Evolutionary conservation across 495 filamentous ascomycete genomes (phyloP).

Genomic region (Aspergillus mulundensis): DNA sequence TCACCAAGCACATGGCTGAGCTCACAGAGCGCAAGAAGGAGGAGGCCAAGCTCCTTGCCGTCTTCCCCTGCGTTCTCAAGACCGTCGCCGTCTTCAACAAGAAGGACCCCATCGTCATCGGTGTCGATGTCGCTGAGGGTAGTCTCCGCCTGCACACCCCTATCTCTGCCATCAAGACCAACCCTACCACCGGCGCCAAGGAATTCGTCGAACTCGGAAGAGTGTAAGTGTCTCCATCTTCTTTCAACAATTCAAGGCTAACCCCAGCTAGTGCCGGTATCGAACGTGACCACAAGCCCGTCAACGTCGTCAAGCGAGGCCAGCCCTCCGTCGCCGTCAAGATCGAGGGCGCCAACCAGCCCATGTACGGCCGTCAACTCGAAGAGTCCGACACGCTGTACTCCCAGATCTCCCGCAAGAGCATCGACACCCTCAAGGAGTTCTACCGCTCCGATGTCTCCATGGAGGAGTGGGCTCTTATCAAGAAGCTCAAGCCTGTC

Average conservation of each 20-base stretch:
- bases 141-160: slow-evolving; percentile 81
- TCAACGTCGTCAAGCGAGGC: slow-evolving; percentile 87
- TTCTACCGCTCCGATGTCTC: slow-evolving; percentile 87
- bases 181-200: slow-evolving; percentile 71
- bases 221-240: slow-evolving; percentile 68
- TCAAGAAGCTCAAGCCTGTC: slow-evolving; percentile 89
- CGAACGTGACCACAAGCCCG: slow-evolving; percentile 95
- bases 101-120: slow-evolving; percentile 91
- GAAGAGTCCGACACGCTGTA: slow-evolving; percentile 91
- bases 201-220: slow-evolving; percentile 81
- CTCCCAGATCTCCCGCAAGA: slow-evolving; percentile 76
- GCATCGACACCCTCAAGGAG: slow-evolving; percentile 94
- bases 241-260: slow-evolving; percentile 6
- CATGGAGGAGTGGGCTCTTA: slow-evolving; percentile 88
- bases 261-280: slow-evolving; percentile 68
- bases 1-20: slow-evolving; percentile 87
- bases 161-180: slow-evolving; percentile 76
- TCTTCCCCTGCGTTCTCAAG: slow-evolving; percentile 90
- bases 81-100: slow-evolving; percentile 98
- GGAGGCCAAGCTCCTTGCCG: slow-evolving; percentile 88
- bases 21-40: slow-evolving; percentile 89
- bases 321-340: slow-evolving; percentile 96
- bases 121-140: slow-evolving; percentile 92
- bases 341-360: slow-evolving; percentile 94
- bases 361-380: slow-evolving; percentile 89